Base-by-base conservation (phyloP, 1,284 basidiomycete genomes). In the Neonothopanus nambi region DNA sequence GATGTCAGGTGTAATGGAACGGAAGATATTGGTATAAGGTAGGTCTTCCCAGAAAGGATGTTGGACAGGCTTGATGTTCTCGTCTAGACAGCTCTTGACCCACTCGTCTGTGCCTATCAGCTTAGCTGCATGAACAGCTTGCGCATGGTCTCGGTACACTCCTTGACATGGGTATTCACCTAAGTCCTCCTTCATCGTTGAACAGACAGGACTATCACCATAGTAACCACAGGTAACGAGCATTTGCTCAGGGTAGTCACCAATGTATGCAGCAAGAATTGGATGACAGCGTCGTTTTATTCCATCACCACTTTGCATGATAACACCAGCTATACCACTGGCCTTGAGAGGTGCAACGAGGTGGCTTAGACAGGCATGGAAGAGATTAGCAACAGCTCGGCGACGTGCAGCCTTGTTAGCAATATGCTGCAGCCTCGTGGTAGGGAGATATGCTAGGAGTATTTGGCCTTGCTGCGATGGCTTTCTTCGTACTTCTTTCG, bases 41-140 rank as follows among this genome's bases (percentile, higher is more conserved):
- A 65, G 53, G 18, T 58, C 45, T 4, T 28, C 51, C 67, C 67
- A 67, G 53, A 67, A 67, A n/a, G 65, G 65, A 17, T 60, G 33
- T 11, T 52, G 53, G 21, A 52, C 40, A 13, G 58, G 57, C 23
- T 57, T 47, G 26, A 57, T 48, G n/a, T 45, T 51, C 3, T 50
- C 39, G 15, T 23, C 42, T 2, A 8, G 39, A 2, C 35, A 52
- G n/a, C n/a, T n/a, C n/a, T n/a, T n/a, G n/a, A n/a, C n/a, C n/a
- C n/a, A n/a, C n/a, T n/a, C n/a, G n/a, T n/a, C n/a, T n/a, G n/a
- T n/a, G n/a, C n/a, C n/a, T n/a, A n/a, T n/a, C n/a, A n/a, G n/a
- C n/a, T n/a, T n/a, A n/a, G n/a, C n/a, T n/a, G 44, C 44, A 9
- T 28, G 24, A 18, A 15, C 12, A 23, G 24, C 44, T 15, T 11